Conservation (phyloP, 306 rosid genomes). For the Lathyrus aphaca region DNA sequence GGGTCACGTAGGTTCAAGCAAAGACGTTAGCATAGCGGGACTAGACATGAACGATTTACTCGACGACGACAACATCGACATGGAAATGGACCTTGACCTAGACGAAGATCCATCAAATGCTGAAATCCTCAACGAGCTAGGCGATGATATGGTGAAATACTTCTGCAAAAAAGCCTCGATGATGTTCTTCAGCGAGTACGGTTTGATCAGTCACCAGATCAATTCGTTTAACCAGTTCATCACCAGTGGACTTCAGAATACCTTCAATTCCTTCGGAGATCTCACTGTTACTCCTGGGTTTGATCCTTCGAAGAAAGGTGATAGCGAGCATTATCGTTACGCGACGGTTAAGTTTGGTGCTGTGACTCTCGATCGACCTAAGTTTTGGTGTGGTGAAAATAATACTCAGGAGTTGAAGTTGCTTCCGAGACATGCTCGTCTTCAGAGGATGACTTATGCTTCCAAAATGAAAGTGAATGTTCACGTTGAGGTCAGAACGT, state of each 20-base stretch:
- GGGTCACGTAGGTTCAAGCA: conserved; percentile 61
- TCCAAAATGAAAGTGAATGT: conserved; percentile 63
- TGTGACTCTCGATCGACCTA: conserved; percentile 69
- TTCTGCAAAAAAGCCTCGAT: conserved; percentile 62
- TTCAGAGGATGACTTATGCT: conserved; percentile 93
- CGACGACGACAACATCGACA: conserved; percentile 36
- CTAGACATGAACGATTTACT: conserved; percentile 30
- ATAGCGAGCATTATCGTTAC: conserved; percentile 59
- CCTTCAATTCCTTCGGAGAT: conserved; percentile 73
- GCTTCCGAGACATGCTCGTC: conserved; percentile 90
- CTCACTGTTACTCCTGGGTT: conserved; percentile 69
- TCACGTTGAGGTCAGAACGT: conserved; percentile 54
- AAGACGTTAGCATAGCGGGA: conserved; percentile 36
- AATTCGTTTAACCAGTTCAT: conserved; percentile 75
- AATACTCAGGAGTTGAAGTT: conserved; percentile 58
- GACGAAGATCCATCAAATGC: conserved; percentile 10
- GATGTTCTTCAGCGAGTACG: conserved; percentile 63
- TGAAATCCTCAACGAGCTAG: conserved; percentile 48
- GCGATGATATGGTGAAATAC: conserved; percentile 36
- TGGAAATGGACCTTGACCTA: conserved; percentile 32
- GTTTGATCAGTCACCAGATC: conserved; percentile 87
- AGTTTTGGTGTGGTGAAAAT: conserved; percentile 75
- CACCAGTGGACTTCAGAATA: conserved; percentile 54
- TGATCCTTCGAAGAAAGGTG: conserved; percentile 90
- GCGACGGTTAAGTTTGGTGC: conserved; percentile 78